These are phyloP conservation scores for Aspergillus sp. DNA, from an alignment of 2,329 filamentous ascomycete genomes.

Conservation along the genomic window DNA sequence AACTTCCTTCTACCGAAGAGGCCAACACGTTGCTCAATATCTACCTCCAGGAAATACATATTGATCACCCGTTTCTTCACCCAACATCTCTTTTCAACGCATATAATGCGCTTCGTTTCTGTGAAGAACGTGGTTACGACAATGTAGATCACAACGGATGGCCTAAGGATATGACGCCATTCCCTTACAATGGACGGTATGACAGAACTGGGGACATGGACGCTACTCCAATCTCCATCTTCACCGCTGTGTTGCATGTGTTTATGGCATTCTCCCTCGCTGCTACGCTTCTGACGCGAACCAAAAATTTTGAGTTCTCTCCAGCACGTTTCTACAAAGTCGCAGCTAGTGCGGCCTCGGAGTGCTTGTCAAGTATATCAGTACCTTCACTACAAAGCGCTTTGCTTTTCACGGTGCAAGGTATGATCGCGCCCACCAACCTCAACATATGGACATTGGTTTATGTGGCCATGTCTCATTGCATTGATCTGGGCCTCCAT, in stretches of 20 bases:
- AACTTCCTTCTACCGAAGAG: constrained; percentile 32
- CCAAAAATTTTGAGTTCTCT: constrained; percentile 39
- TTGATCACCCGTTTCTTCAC: constrained; percentile 38
- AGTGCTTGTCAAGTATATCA: constrained; percentile 41
- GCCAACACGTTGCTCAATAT: constrained; percentile 28
- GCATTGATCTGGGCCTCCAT: constrained; percentile 45
- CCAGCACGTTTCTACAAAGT: constrained; percentile 41
- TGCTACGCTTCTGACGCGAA: constrained; percentile 40
- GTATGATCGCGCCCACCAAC: constrained; percentile 39
- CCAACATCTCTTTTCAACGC: constrained; percentile 31
- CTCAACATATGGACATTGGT: constrained; percentile 44
- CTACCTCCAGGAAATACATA: constrained; percentile 36
- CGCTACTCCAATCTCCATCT: constrained; percentile 21
- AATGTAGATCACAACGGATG: constrained; percentile 32
- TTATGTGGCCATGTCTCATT: constrained; percentile 44
- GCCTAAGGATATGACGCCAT: constrained; percentile 25
- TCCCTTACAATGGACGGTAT: constrained; percentile 32
- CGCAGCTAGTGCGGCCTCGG: constrained; percentile 35
- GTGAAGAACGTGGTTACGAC: constrained; percentile 20
- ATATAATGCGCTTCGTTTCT: constrained; percentile 32
- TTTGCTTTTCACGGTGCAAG: constrained; percentile 37
- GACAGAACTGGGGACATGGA: constrained; percentile 14
- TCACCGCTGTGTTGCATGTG: constrained; percentile 34
- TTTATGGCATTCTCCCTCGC: constrained; percentile 45
- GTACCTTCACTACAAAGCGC: constrained; percentile 38